Base-by-base conservation (phyloP, 2,329 filamentous ascomycete genomes). In the Aspergillus aculeatus region DNA sequence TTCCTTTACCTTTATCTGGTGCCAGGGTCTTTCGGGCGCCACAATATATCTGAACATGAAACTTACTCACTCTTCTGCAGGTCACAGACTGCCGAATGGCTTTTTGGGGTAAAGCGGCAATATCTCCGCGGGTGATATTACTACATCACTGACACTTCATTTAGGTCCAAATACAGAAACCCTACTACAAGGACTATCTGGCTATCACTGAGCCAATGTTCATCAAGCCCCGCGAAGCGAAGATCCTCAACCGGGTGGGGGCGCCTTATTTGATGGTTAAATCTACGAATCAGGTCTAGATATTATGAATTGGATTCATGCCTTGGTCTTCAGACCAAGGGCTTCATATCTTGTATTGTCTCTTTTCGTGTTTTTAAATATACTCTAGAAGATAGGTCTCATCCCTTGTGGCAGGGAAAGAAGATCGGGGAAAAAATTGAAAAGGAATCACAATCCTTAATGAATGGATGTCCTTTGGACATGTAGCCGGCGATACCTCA, bases 131-230 rank as follows among this genome's bases (percentile, higher is more conserved):
- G 21, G 9, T 6, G 12, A 16, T 51, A 35, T 44, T 49, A 44
- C 50, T 29, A 2, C 29, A 5, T 29, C 9, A 7, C 26, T 29
- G 7, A 29, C 26, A 29, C 7, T 29, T 9, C 29, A 41, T 50
- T 11, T 60, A 73, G 72, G 59, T 69, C 14, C 75, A 77, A 71
- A 52, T 76, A n/a, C 72, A 65, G 11, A 80, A 78, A 64, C 66
- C 72, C 2, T 80, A 80, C 59, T 80, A 80, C 61, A 71, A 73
- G 48, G 75, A 76, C 21, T 80, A 79, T 60, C 61, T 78, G 2
- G 71, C 68, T 14, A 63, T 68, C 7, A 80, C 78, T 11, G 70
- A 75, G 67, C 69, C 73, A 12, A 71, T 80, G 72, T 79, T 73
- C 60, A 57, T 76, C 44, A 79, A 79, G 63, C 73, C 75, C 1